Conservation (phyloP, 805 yeast genomes). For the Yamadazyma tumulicola region DNA sequence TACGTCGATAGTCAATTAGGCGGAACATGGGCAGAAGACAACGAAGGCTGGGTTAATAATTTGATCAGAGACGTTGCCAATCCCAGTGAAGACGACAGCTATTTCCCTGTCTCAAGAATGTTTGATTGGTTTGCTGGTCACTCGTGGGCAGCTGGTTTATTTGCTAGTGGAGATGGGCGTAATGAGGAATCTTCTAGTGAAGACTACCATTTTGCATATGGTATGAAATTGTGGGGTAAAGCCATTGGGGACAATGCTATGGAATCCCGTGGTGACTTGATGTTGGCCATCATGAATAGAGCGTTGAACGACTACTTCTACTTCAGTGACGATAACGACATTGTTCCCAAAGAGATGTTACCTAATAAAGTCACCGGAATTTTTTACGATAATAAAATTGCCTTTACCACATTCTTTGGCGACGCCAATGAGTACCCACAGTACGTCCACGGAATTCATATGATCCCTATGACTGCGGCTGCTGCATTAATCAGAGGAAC, state of each 20-base stretch:
- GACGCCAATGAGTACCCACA: slow-evolving; percentile 36
- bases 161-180: slow-evolving; percentile 67
- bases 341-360: slow-evolving; percentile 51
- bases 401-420: slow-evolving; percentile 74
- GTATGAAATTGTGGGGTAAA: slow-evolving; percentile 64
- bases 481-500: slow-evolving; percentile 58
- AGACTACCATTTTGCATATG: slow-evolving; percentile 69
- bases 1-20: slow-evolving; percentile 52
- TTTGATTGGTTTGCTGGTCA: slow-evolving; percentile 79
- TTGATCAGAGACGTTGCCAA: slow-evolving; percentile 68
- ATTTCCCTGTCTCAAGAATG: slow-evolving; percentile 68
- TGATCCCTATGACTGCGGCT: slow-evolving; percentile 70
- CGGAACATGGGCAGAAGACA: slow-evolving; percentile 50
- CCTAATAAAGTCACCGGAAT: slow-evolving; percentile 71
- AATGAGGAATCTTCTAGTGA: slow-evolving; percentile 74
- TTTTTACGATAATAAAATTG: slow-evolving; percentile 66
- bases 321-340: slow-evolving; percentile 46
- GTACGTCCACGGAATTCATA: slow-evolving; percentile 75
- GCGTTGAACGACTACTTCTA: slow-evolving; percentile 56
- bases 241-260: slow-evolving; percentile 55
- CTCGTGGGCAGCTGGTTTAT: slow-evolving; percentile 75
- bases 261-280: slow-evolving; percentile 55
- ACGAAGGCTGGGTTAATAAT: slow-evolving; percentile 54
- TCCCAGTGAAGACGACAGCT: slow-evolving; percentile 51
- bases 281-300: slow-evolving; percentile 55